Conservation (phyloP, 192 early-diverging fungal genomes). For the Gamsiella multidivaricata region DNA sequence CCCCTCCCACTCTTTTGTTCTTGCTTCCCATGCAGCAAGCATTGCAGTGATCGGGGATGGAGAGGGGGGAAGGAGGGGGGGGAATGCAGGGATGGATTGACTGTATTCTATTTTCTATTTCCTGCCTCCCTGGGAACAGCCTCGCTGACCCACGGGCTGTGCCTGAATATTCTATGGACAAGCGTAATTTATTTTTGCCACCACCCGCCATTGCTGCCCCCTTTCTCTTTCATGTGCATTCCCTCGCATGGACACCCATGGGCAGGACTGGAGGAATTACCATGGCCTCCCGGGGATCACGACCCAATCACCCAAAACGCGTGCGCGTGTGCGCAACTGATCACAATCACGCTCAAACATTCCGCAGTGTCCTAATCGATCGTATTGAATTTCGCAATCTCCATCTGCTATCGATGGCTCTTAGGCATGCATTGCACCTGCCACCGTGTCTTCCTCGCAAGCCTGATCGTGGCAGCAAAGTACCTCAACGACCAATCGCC, state of each 20-base stretch:
- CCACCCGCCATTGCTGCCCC: too few relatives aligned
- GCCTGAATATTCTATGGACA: background rate
- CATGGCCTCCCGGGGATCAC: background rate
- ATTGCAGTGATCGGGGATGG: background rate
- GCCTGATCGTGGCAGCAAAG: constrained; percentile 79
- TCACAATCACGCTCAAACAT: background rate
- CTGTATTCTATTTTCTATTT: constrained; percentile 2
- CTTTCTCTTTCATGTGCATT: background rate
- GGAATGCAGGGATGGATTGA: too few relatives aligned
- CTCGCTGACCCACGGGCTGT: constrained; percentile 3
- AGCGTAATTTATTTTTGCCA: background rate
- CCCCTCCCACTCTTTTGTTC: background rate
- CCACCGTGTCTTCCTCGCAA: constrained; percentile 82
- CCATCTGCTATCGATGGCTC: background rate
- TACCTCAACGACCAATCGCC: constrained; percentile 83
- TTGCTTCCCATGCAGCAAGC: constrained; percentile 2
- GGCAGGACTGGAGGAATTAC: background rate
- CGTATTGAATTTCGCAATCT: background rate
- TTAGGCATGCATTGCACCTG: constrained; percentile 83
- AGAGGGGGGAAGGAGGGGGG: too few relatives aligned
- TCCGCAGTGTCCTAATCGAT: background rate
- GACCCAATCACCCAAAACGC: background rate
- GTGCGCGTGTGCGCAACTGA: background rate
- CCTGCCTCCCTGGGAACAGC: background rate
- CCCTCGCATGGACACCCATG: background rate